These are phyloP conservation scores for Chlamydomonas sphaeroides DNA, from an alignment of 139 green algal species.

Conservation along the genomic window DNA sequence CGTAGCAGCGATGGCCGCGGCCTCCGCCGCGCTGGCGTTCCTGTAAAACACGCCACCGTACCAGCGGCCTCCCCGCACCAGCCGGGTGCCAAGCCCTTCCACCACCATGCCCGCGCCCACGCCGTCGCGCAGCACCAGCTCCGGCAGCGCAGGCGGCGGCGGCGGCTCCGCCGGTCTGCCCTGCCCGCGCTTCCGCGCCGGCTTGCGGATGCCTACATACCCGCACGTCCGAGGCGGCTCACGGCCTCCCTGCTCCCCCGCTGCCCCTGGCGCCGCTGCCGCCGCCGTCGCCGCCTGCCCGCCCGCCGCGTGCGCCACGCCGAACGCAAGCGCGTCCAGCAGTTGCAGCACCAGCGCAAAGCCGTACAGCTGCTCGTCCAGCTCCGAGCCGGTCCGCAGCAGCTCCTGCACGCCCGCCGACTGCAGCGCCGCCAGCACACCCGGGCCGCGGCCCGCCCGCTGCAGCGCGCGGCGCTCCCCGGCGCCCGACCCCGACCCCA, in stretches of 20 bases:
- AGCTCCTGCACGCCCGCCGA: not conserved
- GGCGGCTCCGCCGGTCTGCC: not conserved
- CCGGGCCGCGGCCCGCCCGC: too few species aligned
- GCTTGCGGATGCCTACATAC: conserved; percentile 1
- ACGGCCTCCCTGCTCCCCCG: not conserved
- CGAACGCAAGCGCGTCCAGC: conserved; percentile 34
- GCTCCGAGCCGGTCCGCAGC: not conserved
- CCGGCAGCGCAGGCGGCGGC: not conserved
- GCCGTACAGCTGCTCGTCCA: conserved; percentile 22
- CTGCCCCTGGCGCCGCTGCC: not conserved
- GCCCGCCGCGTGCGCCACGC: conserved; percentile 7
- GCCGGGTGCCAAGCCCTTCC: not conserved
- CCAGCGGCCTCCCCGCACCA: conserved; percentile 1
- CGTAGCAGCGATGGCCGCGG: not conserved
- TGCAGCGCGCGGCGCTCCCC: too few species aligned
- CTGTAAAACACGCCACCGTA: conserved; percentile 8
- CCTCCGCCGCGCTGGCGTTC: not conserved
- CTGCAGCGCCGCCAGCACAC: not conserved
- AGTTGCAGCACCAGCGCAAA: conserved; percentile 33
- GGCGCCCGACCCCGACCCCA: too few species aligned
- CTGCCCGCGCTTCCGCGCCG: not conserved
- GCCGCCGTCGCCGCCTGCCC: not conserved
- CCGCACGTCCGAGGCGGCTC: not conserved
- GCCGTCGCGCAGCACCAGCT: not conserved
- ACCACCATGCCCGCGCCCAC: not conserved